Percentiles rank a stretch among this genome's conserved stretches.
Conservation (phyloP, 176 grass and related monocot species). For the Musa beccarii region DNA sequence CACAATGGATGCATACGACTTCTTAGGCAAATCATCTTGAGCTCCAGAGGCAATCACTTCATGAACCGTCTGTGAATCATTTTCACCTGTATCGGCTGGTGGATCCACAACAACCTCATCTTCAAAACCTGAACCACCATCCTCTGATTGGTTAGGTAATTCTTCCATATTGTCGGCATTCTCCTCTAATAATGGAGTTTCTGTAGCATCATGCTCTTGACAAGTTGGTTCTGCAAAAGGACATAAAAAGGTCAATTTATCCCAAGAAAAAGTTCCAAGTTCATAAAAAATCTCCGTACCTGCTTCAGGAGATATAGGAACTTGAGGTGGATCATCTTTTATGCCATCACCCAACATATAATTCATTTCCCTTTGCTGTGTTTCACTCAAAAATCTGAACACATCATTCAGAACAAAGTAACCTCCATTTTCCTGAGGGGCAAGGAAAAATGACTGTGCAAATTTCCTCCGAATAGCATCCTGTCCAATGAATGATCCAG, state of each 20-base stretch:
- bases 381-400: conserved; percentile 58
- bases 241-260: conserved; percentile 4
- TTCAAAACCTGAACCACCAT: conserved; percentile 14
- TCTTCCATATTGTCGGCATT: conserved; percentile 15
- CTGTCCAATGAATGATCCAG: conserved; percentile 50
- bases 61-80: conserved; percentile 16
- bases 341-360: conserved; percentile 25
- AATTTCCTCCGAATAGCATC: conserved; percentile 47
- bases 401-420: conserved; percentile 87
- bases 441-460: conserved; percentile 86
- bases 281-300: conserved; percentile 21
- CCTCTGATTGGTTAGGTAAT: conserved; percentile 14
- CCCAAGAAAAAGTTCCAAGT: background rate
- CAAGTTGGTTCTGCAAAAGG: conserved; percentile 24
- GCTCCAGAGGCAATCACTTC: conserved; percentile 5
- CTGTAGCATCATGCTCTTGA: background rate
- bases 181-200: conserved; percentile 2
- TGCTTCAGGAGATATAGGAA: conserved; percentile 24
- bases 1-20: conserved; percentile 91
- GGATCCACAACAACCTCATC: conserved; percentile 26
- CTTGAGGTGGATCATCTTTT: conserved; percentile 33
- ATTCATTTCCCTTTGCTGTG: conserved; percentile 18
- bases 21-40: conserved; percentile 55
- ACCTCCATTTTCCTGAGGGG: conserved; percentile 78
- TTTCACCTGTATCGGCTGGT: conserved; percentile 13